Evolutionary conservation across 495 filamentous ascomycete genomes (phyloP).

Genomic region (Paragyromitra xinjiangensis): DNA sequence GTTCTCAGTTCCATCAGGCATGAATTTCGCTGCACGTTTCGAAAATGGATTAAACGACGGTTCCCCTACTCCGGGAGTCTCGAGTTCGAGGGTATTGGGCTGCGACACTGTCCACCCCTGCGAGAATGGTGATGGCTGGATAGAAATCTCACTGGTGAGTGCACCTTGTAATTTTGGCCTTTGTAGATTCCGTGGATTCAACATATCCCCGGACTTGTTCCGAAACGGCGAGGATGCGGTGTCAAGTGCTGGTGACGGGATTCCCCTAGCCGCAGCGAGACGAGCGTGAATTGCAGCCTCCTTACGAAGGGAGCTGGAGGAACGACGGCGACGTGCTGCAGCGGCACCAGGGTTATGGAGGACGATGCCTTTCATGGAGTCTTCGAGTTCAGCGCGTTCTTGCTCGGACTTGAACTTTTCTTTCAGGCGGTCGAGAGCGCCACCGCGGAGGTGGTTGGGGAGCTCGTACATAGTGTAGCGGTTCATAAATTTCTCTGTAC

Average conservation of each 20-base stretch:
- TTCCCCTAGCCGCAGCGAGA: slow-evolving; percentile 55
- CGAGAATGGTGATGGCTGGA: slow-evolving; percentile 29
- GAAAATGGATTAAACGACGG: slow-evolving; percentile 58
- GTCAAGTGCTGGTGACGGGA: slow-evolving; percentile 55
- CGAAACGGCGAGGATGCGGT: slow-evolving; percentile 53
- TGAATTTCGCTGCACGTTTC: slow-evolving; percentile 52
- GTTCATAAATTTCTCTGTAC: slow-evolving; percentile 90
- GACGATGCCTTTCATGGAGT: slow-evolving; percentile 91
- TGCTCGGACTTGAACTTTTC: slow-evolving; percentile 89
- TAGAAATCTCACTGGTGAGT: slow-evolving; percentile 14
- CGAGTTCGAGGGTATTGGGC: slow-evolving; percentile 28
- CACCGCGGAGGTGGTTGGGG: slow-evolving; percentile 87
- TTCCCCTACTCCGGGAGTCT: slow-evolving; percentile 49
- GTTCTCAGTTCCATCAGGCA: slow-evolving; percentile 60
- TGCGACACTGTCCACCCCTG: slow-evolving; percentile 47
- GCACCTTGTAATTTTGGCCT: slow-evolving; percentile 29
- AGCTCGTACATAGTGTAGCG: slow-evolving; percentile 90
- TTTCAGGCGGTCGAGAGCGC: slow-evolving; percentile 84
- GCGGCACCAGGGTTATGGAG: slow-evolving; percentile 78
- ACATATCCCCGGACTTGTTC: slow-evolving; percentile 23
- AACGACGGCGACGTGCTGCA: slow-evolving; percentile 71
- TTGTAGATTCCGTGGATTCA: slow-evolving; percentile 3
- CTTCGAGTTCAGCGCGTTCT: slow-evolving; percentile 83
- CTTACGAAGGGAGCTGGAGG: slow-evolving; percentile 78
- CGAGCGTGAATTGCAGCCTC: slow-evolving; percentile 77